Base-by-base conservation (phyloP, 192 early-diverging fungal genomes). In the Rhizoclosmatium globosum region DNA sequence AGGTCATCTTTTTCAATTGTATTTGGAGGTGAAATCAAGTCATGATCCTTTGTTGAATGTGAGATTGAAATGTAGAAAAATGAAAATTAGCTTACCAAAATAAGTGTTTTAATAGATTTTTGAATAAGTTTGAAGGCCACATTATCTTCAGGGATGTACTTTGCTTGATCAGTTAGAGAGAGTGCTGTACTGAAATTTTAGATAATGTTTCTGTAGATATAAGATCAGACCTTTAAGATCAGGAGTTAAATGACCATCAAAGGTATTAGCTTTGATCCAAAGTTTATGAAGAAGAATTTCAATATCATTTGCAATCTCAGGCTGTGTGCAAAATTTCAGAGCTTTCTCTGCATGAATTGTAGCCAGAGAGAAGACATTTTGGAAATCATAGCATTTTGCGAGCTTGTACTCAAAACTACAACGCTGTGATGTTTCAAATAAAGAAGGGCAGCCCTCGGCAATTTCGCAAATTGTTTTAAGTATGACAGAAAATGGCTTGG, bases 221-320 rank as follows among this genome's bases (percentile, higher is more conserved):
- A 7, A 7, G 1, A 53, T 9, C 9, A 3, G 0, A 77, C 75
- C 75, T 79, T 79, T 79, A 19, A 79, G 43, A 47, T 79, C 78
- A 19, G 68, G 42, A 47, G 47, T 71, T 21, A 79, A 61, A 62
- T 79, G 68, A 1, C 78, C 78, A 43, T 79, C 78, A 71, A 79
- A 79, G 2, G 78, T 79, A 47, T 79, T 79, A 4, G 68, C 78
- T 41, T 79, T 79, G 58, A 79, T 79, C 78, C 78, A 79, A 42
- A 79, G 78, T 47, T 71, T 79, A 42, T 65, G 68, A 4, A 72
- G 60, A 1, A 79, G 42, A 11, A 79, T 70, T 50, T 79, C 78
- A 53, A 79, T 73, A 46, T 79, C 78, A 61, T 79, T 79, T 45
- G 46, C 1, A 43, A 73, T 6, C 39, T 68, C 67, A 23, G 47